Percentiles rank a stretch among this genome's conserved stretches.
Evolutionary conservation across 106 monocot genomes (phyloP).

Genomic region (Dendrobium catenatum): DNA sequence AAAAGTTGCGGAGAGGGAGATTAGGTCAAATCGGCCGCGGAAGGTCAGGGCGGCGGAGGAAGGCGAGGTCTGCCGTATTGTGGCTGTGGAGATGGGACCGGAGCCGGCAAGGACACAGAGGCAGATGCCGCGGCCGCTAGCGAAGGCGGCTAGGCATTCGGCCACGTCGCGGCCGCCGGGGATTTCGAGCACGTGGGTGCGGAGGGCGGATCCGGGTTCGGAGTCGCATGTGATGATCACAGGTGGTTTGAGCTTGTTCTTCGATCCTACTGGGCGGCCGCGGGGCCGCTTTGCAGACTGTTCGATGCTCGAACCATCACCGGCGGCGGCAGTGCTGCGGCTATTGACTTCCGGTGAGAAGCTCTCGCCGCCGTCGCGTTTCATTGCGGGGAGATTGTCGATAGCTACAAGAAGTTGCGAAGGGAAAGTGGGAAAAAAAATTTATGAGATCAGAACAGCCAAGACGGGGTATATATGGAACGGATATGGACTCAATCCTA

Average conservation of each 20-base stretch:
- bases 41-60: constrained; percentile 12
- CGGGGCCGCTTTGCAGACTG: constrained; percentile 16
- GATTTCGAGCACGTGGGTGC: constrained; percentile 65
- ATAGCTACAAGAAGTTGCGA: too few species aligned
- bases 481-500: too few species aligned
- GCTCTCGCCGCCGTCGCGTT: background rate
- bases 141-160: constrained; percentile 34
- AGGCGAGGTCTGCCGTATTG: constrained; percentile 34
- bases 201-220: constrained; percentile 47
- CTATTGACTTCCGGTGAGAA: background rate
- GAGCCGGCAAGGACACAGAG: constrained; percentile 52
- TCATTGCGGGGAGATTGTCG: too few species aligned
- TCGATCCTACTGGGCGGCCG: background rate
- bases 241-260: background rate
- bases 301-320: constrained; percentile 30
- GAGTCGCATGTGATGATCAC: constrained; percentile 5
- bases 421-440: too few species aligned
- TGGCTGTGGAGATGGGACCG: constrained; percentile 52
- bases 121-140: constrained; percentile 29
- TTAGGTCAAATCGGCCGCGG: constrained; percentile 50
- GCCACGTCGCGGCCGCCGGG: constrained; percentile 51
- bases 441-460: too few species aligned
- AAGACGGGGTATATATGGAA: too few species aligned
- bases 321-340: background rate
- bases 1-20: constrained; percentile 57